phyloP scores from a whole-genome alignment of 306 rosid species.

The Ceratonia siliqua region DNA sequence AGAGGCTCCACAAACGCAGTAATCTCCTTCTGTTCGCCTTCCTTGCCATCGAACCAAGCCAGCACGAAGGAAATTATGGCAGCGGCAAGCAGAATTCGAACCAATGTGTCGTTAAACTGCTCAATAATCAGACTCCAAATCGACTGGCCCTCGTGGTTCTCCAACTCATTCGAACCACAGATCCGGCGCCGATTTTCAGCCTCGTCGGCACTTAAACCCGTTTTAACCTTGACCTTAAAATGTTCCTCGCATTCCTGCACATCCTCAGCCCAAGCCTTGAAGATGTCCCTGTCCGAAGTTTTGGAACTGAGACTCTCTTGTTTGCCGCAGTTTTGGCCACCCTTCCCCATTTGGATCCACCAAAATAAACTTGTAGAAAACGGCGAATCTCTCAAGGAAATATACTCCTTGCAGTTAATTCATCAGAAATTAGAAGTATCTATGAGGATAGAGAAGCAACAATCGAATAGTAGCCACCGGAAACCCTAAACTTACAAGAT shows the following conservation, averaged over 20 bases:
- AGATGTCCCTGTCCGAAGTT: constrained; percentile 18
- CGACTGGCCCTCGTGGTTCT: constrained; percentile 67
- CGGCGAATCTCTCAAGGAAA: not conserved
- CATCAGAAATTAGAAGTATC: not conserved
- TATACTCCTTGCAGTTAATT: not conserved
- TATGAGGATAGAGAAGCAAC: not conserved
- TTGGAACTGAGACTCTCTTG: constrained; percentile 13
- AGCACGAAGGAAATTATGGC: constrained; percentile 68
- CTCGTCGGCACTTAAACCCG: constrained; percentile 42
- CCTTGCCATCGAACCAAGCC: constrained; percentile 64
- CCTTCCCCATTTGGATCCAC: constrained; percentile 42
- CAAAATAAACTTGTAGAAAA: not conserved
- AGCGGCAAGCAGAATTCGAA: constrained; percentile 62
- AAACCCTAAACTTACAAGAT: not conserved
- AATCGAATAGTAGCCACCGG: not conserved
- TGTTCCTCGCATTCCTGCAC: constrained; percentile 54
- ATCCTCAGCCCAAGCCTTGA: constrained; percentile 62
- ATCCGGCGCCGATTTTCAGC: constrained; percentile 45
- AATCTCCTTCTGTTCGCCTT: constrained; percentile 44
- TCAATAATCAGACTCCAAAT: constrained; percentile 55
- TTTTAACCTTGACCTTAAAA: constrained; percentile 39
- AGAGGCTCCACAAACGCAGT: constrained; percentile 40
- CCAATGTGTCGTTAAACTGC: constrained; percentile 71
- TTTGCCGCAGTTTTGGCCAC: constrained; percentile 42
- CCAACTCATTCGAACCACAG: constrained; percentile 63